These are phyloP conservation scores for Xylaria acuta DNA, from an alignment of 495 filamentous ascomycete genomes.

Conservation along the genomic window DNA sequence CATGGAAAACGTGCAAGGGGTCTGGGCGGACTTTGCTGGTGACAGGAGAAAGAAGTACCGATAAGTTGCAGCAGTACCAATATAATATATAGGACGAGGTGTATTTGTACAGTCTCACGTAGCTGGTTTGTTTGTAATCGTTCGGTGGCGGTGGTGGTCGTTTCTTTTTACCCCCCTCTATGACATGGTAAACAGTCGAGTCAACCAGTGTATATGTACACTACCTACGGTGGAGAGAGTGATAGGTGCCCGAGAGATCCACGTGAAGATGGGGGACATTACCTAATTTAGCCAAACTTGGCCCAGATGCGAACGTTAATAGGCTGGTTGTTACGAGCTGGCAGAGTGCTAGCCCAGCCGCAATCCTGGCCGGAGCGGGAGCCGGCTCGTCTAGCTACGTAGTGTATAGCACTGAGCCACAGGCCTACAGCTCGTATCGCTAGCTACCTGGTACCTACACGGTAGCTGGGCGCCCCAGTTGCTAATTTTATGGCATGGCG, in stretches of 20 bases:
- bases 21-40: background rate
- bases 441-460: no score
- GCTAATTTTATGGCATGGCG: constrained; percentile 19
- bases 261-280: constrained; percentile 7
- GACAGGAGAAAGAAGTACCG: background rate
- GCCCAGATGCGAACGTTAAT: background rate
- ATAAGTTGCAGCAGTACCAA: background rate
- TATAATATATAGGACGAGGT: constrained; percentile 1
- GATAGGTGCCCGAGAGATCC: background rate
- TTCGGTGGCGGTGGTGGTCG: background rate
- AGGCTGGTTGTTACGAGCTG: background rate
- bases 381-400: no score
- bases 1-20: background rate
- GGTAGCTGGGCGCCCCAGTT: constrained; percentile 10
- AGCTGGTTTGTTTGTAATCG: background rate
- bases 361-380: no score
- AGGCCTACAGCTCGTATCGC: constrained; percentile 21
- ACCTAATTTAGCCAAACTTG: constrained; percentile 19
- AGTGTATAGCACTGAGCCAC: no score
- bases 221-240: background rate
- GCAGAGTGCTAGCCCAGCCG: background rate
- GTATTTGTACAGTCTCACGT: background rate
- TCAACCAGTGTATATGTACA: no score
- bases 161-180: no score
- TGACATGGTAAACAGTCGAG: background rate